Conservation (phyloP, 2,329 filamentous ascomycete species). For the Arthrobotrys sphaeroides region DNA sequence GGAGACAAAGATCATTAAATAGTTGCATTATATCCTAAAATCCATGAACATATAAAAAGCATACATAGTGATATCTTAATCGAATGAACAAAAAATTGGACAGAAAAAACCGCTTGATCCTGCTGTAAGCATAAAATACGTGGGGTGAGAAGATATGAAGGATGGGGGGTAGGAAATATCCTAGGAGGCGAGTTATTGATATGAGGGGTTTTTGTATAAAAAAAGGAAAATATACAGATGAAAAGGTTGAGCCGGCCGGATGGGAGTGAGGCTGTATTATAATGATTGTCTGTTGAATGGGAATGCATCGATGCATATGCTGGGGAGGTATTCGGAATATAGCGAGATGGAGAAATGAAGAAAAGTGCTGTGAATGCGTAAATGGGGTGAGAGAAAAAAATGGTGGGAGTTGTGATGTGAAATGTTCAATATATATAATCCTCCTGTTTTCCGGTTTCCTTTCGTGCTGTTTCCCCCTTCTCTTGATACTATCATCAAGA, state of each 20-base stretch:
- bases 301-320: slow-evolving; percentile 21
- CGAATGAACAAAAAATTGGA: background rate
- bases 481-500: too few relatives aligned
- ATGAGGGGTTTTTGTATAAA: background rate
- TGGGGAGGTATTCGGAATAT: background rate
- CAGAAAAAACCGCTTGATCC: slow-evolving; percentile 12
- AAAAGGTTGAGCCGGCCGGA: background rate
- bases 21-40: slow-evolving; percentile 33
- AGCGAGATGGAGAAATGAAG: background rate
- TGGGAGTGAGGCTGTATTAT: background rate
- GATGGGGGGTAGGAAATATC: background rate
- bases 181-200: too few relatives aligned
- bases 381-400: background rate
- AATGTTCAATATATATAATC: background rate
- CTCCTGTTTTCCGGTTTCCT: background rate
- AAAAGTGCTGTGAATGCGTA: background rate
- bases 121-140: slow-evolving; percentile 23
- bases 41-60: slow-evolving; percentile 23
- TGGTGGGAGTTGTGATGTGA: background rate
- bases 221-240: slow-evolving; percentile 34
- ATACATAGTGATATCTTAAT: background rate
- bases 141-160: too few relatives aligned
- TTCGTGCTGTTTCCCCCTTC: background rate
- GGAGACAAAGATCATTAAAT: slow-evolving; percentile 23
- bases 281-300: slow-evolving; percentile 23